Percentiles rank a stretch among this genome's conserved stretches.
phyloP scores from a whole-genome alignment of 176 grass and related monocot genomes.

The Urochloa ruziziensis region DNA sequence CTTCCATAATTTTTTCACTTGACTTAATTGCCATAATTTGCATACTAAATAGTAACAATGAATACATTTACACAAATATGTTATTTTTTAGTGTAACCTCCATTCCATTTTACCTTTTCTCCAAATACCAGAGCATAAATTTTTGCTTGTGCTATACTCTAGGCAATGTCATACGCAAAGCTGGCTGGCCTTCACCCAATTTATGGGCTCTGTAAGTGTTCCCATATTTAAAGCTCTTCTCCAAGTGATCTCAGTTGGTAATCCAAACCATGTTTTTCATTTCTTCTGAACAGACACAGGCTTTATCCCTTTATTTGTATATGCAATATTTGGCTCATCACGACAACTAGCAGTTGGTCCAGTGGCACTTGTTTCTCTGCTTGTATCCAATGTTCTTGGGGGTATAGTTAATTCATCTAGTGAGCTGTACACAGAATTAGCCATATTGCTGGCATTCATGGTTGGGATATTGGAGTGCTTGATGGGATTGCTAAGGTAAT shows the following conservation, averaged over 20 bases:
- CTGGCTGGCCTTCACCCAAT: conserved; percentile 93
- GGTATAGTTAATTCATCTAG: conserved; percentile 77
- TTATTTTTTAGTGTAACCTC: neutral
- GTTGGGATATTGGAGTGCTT: conserved; percentile 91
- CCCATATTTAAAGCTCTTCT: neutral
- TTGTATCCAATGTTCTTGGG: conserved; percentile 91
- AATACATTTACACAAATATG: neutral
- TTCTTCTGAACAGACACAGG: conserved; percentile 68
- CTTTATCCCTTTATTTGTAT: conserved; percentile 80
- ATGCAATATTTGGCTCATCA: conserved; percentile 88
- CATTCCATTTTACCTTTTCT: neutral
- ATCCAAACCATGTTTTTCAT: conserved; percentile 36
- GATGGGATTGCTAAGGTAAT: conserved; percentile 92
- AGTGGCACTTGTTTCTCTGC: conserved; percentile 86
- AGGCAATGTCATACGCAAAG: conserved; percentile 97
- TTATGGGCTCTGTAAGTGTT: conserved; percentile 91
- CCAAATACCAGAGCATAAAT: conserved; percentile 1
- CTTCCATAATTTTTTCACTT: neutral
- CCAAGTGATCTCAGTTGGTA: conserved; percentile 14
- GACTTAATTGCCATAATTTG: neutral
- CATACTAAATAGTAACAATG: neutral
- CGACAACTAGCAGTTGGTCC: conserved; percentile 88
- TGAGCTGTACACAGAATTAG: conserved; percentile 77
- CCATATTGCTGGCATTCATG: conserved; percentile 87
- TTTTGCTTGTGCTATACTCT: conserved; percentile 10